phyloP scores from a whole-genome alignment of 164 flowering plant genomes.

The Vitis rupestris region DNA sequence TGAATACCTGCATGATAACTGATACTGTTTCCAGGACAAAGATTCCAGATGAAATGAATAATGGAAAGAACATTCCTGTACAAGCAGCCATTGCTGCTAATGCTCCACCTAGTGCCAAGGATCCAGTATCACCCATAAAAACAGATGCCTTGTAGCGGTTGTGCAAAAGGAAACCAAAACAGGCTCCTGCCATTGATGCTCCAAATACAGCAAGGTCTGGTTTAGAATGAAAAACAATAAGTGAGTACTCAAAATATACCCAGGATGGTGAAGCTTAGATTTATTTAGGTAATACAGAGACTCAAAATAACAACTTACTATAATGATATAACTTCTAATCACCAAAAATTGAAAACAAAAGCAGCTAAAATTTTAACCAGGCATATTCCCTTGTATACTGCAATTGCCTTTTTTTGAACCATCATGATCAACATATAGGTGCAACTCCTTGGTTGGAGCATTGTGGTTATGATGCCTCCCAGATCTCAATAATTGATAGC shows the following conservation, averaged over 20 bases:
- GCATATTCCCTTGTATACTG: background rate
- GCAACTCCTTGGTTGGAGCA: background rate
- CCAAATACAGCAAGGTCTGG: slow-evolving; percentile 87
- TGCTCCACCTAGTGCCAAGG: slow-evolving; percentile 87
- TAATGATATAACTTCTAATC: background rate
- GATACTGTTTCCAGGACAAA: slow-evolving; percentile 69
- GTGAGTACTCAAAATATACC: slow-evolving; percentile 3
- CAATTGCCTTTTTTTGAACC: background rate
- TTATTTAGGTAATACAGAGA: background rate
- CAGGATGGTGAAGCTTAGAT: background rate
- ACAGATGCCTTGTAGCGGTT: slow-evolving; percentile 89
- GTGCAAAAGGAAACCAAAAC: slow-evolving; percentile 88
- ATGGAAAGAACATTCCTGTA: slow-evolving; percentile 93
- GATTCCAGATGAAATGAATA: slow-evolving; percentile 76
- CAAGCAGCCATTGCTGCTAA: slow-evolving; percentile 96
- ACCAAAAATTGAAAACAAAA: background rate
- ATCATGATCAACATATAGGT: background rate
- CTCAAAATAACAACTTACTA: background rate
- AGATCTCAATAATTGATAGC: background rate
- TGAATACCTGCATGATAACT: slow-evolving; percentile 66
- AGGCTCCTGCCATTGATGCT: slow-evolving; percentile 95
- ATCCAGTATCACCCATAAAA: slow-evolving; percentile 90
- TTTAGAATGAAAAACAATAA: slow-evolving; percentile 5
- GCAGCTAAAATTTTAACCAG: background rate
- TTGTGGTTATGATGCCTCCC: background rate